Percentiles rank a stretch among this genome's conserved stretches.
phyloP scores from a whole-genome alignment of 208 protist genomes.

The Trypanosoma boissoni region DNA sequence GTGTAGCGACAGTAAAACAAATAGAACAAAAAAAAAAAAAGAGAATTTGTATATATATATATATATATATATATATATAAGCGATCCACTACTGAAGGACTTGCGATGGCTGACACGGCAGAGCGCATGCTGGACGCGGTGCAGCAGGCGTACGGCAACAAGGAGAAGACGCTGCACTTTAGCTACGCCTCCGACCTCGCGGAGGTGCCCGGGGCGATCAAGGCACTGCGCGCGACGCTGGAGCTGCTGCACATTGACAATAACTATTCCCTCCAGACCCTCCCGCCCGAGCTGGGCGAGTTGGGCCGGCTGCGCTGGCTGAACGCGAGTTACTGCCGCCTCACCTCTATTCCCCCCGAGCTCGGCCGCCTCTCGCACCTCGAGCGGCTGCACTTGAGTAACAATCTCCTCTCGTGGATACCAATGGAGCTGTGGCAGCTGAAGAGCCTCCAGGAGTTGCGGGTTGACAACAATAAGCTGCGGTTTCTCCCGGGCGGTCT shows the following conservation, averaged over 20 bases:
- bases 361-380: conserved; percentile 58
- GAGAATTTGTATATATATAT: not conserved
- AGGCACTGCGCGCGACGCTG: conserved; percentile 50
- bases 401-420: conserved; percentile 57
- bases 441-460: conserved; percentile 63
- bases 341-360: conserved; percentile 38
- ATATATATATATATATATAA: not conserved
- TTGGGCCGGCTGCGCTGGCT: conserved; percentile 58
- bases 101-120: conserved; percentile 12
- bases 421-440: conserved; percentile 71
- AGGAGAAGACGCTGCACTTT: conserved; percentile 45
- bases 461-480: conserved; percentile 59
- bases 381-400: conserved; percentile 57
- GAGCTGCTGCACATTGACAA: conserved; percentile 82
- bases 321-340: conserved; percentile 62
- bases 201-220: conserved; percentile 30
- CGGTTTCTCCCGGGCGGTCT: conserved; percentile 65
- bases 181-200: conserved; percentile 44
- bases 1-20: too few species aligned
- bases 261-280: conserved; percentile 58
- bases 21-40: too few species aligned
- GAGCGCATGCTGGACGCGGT: conserved; percentile 30
- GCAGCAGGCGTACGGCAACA: conserved; percentile 42
- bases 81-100: not conserved
- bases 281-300: conserved; percentile 58